Evolutionary conservation across 2,329 filamentous ascomycete species (phyloP).

Genomic region (Monilinia polystroma): DNA sequence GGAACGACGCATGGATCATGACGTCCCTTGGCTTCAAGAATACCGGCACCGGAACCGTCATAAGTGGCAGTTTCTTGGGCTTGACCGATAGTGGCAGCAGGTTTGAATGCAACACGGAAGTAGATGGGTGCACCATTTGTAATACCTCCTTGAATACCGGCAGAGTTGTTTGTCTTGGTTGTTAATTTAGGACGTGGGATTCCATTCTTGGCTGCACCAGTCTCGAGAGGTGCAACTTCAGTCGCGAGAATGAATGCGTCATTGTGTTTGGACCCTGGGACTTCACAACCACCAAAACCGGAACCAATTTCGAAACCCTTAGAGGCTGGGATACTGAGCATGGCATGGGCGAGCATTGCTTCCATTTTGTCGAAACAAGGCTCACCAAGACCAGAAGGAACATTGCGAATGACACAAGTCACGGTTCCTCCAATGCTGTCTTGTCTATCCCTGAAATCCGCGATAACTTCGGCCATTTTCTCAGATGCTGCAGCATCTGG

Average conservation of each 20-base stretch:
- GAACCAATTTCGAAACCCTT: constrained; percentile 97
- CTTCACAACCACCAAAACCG: constrained; percentile 82
- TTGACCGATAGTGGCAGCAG: constrained; percentile 87
- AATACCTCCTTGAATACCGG: constrained; percentile 93
- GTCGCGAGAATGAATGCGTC: constrained; percentile 71
- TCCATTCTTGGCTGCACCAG: constrained; percentile 47
- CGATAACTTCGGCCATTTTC: constrained; percentile 78
- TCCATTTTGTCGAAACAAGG: constrained; percentile 96
- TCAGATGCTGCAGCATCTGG: constrained; percentile 64
- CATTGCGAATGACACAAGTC: constrained; percentile 87
- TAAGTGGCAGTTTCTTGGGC: constrained; percentile 83
- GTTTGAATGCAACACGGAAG: constrained; percentile 94
- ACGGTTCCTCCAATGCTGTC: constrained; percentile 96
- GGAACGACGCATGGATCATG: constrained; percentile 89
- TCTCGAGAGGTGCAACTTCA: constrained; percentile 45
- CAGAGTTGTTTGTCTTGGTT: constrained; percentile 92
- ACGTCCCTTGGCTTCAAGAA: constrained; percentile 85
- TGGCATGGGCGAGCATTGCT: constrained; percentile 85
- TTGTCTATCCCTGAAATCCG: constrained; percentile 70
- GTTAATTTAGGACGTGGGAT: constrained; percentile 62
- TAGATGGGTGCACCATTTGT: constrained; percentile 91
- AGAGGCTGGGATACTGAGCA: constrained; percentile 91
- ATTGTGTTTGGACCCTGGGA: constrained; percentile 89
- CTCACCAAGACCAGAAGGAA: constrained; percentile 83
- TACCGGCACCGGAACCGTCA: constrained; percentile 65